A percentile compares a stretch with the other conserved stretches of the same genome.
Conservation (phyloP, 2,329 filamentous ascomycete species). For the Claviceps lovelessii region DNA sequence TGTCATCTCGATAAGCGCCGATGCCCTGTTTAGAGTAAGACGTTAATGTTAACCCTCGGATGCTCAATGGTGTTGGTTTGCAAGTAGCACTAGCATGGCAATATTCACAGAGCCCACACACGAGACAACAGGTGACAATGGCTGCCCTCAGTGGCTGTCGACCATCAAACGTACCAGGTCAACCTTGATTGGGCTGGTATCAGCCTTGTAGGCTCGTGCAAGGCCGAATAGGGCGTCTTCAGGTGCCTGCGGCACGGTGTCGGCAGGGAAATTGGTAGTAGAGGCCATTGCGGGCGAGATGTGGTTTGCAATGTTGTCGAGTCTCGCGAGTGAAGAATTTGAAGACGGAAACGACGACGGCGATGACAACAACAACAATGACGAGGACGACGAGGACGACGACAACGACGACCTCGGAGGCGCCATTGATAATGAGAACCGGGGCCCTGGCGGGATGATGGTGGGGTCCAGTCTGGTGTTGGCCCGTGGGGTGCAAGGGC, state of each 20-base stretch:
- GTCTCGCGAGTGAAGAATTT: constrained; percentile 35
- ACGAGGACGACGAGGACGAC: constrained; percentile 9
- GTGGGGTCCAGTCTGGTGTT: neutral
- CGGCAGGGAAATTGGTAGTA: constrained; percentile 56
- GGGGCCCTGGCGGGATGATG: neutral
- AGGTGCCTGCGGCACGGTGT: constrained; percentile 73
- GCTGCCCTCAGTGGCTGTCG: too few species aligned
- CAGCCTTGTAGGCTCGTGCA: constrained; percentile 74
- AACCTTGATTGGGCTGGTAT: constrained; percentile 66
- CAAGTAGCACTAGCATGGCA: too few species aligned
- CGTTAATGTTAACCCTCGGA: neutral
- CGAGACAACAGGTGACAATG: neutral
- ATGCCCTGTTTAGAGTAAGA: constrained; percentile 38
- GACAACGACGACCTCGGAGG: constrained; percentile 9
- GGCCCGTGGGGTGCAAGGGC: neutral
- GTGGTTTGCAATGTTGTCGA: constrained; percentile 52
- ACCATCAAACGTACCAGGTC: constrained; percentile 54
- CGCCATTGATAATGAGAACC: constrained; percentile 5
- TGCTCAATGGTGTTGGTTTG: too few species aligned
- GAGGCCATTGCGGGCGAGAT: constrained; percentile 44
- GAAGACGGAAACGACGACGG: constrained; percentile 19
- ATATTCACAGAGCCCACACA: too few species aligned
- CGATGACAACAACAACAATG: constrained; percentile 11
- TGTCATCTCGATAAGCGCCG: constrained; percentile 88
- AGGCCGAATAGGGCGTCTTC: constrained; percentile 92